These are phyloP conservation scores for Fusarium sp. DNA, from an alignment of 2,329 filamentous ascomycete genomes.

Conservation along the genomic window DNA sequence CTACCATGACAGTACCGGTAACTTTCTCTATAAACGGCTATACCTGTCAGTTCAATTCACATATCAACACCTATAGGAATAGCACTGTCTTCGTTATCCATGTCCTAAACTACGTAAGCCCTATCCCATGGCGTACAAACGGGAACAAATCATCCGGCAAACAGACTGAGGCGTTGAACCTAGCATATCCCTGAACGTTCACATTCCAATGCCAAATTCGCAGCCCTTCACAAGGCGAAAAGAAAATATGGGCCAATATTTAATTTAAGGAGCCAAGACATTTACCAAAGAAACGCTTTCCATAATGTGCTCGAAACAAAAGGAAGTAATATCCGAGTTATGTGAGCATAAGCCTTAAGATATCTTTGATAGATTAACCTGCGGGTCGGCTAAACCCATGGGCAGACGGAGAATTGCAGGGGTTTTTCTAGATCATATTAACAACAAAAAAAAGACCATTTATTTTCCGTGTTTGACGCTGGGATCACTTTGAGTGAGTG, in stretches of 20 bases:
- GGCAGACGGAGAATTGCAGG: background rate
- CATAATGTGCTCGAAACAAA: background rate
- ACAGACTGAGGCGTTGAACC: background rate
- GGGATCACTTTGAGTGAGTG: background rate
- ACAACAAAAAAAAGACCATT: background rate
- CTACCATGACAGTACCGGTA: too few relatives aligned
- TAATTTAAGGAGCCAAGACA: background rate
- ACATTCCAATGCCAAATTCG: conserved; percentile 13
- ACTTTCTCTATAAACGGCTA: background rate
- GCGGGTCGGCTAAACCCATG: background rate
- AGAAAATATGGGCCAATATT: background rate
- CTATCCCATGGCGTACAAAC: background rate
- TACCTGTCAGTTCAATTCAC: background rate
- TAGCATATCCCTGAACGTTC: background rate
- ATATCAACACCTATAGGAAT: background rate
- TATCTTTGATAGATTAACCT: conserved; percentile 4
- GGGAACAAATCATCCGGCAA: background rate
- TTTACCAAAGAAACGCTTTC: background rate
- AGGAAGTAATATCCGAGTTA: background rate
- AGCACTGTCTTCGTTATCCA: background rate
- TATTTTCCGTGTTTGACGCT: background rate
- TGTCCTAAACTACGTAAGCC: background rate
- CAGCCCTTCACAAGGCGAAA: background rate
- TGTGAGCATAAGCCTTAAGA: background rate
- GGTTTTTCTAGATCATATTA: conserved; percentile 1